phyloP scores from a whole-genome alignment of 345 rosid genomes.

The Citrus hindsii region DNA sequence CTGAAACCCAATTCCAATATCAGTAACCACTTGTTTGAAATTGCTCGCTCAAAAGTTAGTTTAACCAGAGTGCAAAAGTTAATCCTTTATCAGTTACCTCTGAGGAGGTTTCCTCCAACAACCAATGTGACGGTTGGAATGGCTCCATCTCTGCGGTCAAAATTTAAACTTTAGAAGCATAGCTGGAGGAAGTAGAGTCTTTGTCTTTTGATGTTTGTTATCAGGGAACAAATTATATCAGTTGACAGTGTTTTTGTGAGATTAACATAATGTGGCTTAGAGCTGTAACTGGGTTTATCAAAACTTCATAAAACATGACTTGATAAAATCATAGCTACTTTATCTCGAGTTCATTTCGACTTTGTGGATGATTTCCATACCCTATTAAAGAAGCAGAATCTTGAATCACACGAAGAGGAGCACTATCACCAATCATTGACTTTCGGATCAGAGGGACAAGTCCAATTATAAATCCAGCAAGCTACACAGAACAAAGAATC shows the following conservation, averaged over 20 bases:
- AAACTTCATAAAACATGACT: background rate
- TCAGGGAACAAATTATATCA: background rate
- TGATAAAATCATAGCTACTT: background rate
- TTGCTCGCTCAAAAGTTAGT: background rate
- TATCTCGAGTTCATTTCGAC: background rate
- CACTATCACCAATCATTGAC: constrained; percentile 44
- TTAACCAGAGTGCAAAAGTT: background rate
- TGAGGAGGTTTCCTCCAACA: constrained; percentile 64
- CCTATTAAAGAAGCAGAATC: constrained; percentile 54
- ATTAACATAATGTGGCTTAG: background rate
- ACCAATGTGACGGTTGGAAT: constrained; percentile 63
- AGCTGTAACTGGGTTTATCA: too few species aligned
- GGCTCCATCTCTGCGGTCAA: constrained; percentile 52
- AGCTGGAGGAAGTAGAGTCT: background rate
- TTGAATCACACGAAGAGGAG: constrained; percentile 60
- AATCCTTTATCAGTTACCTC: constrained; percentile 30
- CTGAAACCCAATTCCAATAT: constrained; percentile 21
- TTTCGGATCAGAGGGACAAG: constrained; percentile 39
- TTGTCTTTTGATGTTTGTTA: background rate
- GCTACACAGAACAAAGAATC: constrained; percentile 25
- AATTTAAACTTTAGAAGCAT: background rate
- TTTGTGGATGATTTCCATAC: constrained; percentile 28
- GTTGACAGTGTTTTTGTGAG: background rate
- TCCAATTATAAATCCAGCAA: constrained; percentile 53
- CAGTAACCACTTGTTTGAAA: background rate